Conservation (phyloP, 495 filamentous ascomycete species). For the Aspergillus leporis region DNA sequence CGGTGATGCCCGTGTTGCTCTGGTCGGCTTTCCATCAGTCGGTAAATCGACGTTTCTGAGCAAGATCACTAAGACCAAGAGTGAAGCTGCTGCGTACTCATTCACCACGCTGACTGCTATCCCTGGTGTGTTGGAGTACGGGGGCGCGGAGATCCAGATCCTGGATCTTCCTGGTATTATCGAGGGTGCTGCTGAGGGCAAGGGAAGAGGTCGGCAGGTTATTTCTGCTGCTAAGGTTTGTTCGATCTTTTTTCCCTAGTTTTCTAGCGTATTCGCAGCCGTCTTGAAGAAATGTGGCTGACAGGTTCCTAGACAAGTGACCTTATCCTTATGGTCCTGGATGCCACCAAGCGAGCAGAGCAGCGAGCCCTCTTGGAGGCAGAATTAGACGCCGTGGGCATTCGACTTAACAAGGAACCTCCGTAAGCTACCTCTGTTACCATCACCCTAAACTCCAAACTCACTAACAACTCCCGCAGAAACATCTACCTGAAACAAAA, state of each 20-base stretch:
- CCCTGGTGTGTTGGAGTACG: constrained; percentile 96
- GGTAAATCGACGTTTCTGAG: constrained; percentile 99
- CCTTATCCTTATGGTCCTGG: constrained; percentile 93
- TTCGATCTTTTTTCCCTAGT: neutral
- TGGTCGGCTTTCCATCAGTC: constrained; percentile 97
- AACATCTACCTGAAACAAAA: constrained; percentile 99
- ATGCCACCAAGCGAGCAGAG: constrained; percentile 96
- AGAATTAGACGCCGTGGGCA: constrained; percentile 95
- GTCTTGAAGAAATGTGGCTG: neutral
- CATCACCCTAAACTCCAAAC: neutral
- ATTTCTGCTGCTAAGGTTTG: constrained; percentile 89
- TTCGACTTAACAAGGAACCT: constrained; percentile 87
- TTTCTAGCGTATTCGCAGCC: neutral
- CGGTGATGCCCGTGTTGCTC: constrained; percentile 94
- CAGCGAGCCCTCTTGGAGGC: constrained; percentile 87
- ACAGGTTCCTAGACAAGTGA: constrained; percentile 74
- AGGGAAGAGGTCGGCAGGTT: constrained; percentile 93
- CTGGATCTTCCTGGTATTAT: constrained; percentile 99
- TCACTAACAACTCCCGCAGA: constrained; percentile 43
- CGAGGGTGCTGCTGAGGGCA: constrained; percentile 94
- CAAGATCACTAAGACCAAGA: constrained; percentile 98
- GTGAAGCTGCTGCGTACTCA: constrained; percentile 92
- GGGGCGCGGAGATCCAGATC: constrained; percentile 96
- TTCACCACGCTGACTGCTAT: constrained; percentile 99
- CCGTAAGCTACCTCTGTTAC: constrained; percentile 57